A percentile compares a stretch with the other conserved stretches of the same genome.
Conservation (phyloP, 805 yeast genomes). For the Kodamaea kaohsiungensis region DNA sequence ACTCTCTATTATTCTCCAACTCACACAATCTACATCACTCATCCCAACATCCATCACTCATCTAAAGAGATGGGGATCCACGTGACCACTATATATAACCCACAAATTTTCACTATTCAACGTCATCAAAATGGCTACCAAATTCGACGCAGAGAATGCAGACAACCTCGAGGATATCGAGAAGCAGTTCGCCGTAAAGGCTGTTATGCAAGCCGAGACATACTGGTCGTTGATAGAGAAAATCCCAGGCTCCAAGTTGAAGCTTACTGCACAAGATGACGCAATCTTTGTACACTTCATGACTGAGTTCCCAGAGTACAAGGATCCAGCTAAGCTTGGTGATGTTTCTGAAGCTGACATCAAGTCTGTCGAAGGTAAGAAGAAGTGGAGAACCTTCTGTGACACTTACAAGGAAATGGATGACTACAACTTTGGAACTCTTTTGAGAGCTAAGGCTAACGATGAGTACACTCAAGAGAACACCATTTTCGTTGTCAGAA, state of each 20-base stretch:
- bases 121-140: slow-evolving; percentile 29
- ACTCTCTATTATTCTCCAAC: too few species aligned
- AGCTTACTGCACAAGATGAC: slow-evolving; percentile 70
- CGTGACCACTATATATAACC: neutral
- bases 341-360: slow-evolving; percentile 73
- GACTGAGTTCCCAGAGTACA: slow-evolving; percentile 86
- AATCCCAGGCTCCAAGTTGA: slow-evolving; percentile 77
- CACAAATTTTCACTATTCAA: neutral
- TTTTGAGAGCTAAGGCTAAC: slow-evolving; percentile 70
- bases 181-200: slow-evolving; percentile 96
- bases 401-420: slow-evolving; percentile 82
- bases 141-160: slow-evolving; percentile 84
- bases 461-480: slow-evolving; percentile 80
- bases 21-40: neutral
- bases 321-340: slow-evolving; percentile 56
- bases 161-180: slow-evolving; percentile 96
- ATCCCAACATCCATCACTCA: too few species aligned
- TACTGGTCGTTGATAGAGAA: slow-evolving; percentile 81
- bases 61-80: neutral
- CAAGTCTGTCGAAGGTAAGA: slow-evolving; percentile 79
- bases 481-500: slow-evolving; percentile 87
- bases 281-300: slow-evolving; percentile 62
- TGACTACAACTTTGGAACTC: slow-evolving; percentile 94
- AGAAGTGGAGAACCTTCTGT: slow-evolving; percentile 87
- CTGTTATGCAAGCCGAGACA: slow-evolving; percentile 92